A percentile compares a stretch with the other conserved stretches of the same genome.
These are phyloP conservation scores for Trichoderma lentiforme DNA, from an alignment of 2,329 filamentous ascomycete genomes.

Conservation along the genomic window DNA sequence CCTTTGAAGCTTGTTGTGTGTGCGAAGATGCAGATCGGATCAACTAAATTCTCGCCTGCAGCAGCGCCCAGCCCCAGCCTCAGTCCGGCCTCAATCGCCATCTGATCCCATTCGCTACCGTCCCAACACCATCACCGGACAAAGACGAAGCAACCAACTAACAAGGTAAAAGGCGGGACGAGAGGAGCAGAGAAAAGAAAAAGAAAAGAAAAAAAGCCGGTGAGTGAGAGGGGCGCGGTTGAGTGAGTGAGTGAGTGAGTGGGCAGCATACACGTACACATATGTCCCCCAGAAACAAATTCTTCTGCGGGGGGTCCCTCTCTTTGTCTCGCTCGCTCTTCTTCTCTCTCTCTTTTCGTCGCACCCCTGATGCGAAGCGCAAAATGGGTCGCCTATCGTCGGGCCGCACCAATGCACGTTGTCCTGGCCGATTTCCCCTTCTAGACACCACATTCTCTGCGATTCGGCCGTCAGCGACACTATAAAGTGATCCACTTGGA, in stretches of 20 bases:
- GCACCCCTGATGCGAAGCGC: not conserved
- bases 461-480: conserved; percentile 17
- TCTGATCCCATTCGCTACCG: not conserved
- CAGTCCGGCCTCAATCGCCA: not conserved
- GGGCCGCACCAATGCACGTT: conserved; percentile 20
- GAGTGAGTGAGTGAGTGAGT: not conserved
- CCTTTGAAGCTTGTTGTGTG: not conserved
- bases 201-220: no score
- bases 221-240: not conserved
- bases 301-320: not conserved
- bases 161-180: not conserved
- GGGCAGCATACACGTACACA: not conserved
- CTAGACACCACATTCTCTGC: conserved; percentile 17
- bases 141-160: no score
- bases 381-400: conserved; percentile 15
- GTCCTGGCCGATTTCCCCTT: conserved; percentile 19
- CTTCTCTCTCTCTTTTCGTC: not conserved
- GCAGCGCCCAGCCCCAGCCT: not conserved
- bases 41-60: not conserved
- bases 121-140: not conserved
- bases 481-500: conserved; percentile 15
- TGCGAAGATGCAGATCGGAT: not conserved
- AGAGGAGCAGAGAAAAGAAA: not conserved
- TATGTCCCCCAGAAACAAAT: not conserved
- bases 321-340: not conserved